Base-by-base conservation (phyloP, 1,139 yeast species). In the Hyphopichia buzzinii region DNA sequence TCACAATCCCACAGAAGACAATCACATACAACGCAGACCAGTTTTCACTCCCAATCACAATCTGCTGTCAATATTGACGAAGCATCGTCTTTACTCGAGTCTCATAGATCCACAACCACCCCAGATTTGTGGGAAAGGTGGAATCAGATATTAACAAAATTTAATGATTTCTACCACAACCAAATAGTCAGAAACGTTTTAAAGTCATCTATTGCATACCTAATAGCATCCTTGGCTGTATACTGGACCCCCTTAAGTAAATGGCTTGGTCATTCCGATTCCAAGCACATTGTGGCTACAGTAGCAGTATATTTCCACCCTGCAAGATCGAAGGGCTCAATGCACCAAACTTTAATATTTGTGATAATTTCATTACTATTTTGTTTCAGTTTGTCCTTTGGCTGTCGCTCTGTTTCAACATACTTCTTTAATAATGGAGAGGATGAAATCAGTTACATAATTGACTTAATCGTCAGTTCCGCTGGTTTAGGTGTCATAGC, bases 291-390 rank as follows among this genome's bases (percentile, higher is more conserved):
- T 49, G 80, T 84, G 6, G 88, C 95, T 17, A 87, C 95, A 0
- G 84, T 83, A 13, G 85, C 87, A 1, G 94, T 86, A 3, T 87
- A 87, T 56, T 86, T 87, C 64, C 94, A 86, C 50, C 92, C 95
- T 0, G 77, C 90, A 3, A 59, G 95, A 36, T 74, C 94, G 1
- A 76, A 78, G 39, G 96, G 96, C 0, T 78, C 87, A 17, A 86
- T 86, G 94, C 75, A 80, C 39, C 89, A 86, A 52, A 79, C 89
- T 8, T 57, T 84, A 16, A 51, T 77, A 31, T 87, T 77, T 59
- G 92, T 81, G 10, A 48, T 71, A 0, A 43, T 76, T 3, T 71
- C 90, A 1, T 58, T 86, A 14, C 39, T 64, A 1, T 85, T 73
- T 62, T 76, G 84, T 34, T 74, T 83, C 34, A 43, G 70, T 1